Evolutionary conservation across 139 green algal species (phyloP).

Genomic region (Edaphochlamys debaryana): DNA sequence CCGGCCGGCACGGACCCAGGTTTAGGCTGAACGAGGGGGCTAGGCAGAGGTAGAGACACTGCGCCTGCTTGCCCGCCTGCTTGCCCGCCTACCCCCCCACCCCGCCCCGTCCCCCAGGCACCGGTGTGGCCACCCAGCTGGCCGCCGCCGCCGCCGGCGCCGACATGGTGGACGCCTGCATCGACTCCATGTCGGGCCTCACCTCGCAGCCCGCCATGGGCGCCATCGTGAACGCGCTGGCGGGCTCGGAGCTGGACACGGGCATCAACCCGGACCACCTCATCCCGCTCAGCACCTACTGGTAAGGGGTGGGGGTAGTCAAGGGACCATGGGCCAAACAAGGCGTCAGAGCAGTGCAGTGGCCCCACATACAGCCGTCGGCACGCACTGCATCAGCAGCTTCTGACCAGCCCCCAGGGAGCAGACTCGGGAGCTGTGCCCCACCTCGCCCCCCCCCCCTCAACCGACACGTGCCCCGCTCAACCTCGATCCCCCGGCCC

Average conservation of each 20-base stretch:
- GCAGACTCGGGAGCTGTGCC: no score
- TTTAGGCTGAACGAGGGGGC: no score
- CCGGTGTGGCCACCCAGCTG: constrained; percentile 45
- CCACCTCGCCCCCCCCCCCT: neutral
- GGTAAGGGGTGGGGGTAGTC: constrained; percentile 71
- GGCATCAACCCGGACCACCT: constrained; percentile 75
- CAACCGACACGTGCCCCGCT: neutral
- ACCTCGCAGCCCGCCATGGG: constrained; percentile 89
- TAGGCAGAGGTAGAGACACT: no score
- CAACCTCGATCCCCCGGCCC: neutral
- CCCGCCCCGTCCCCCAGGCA: neutral
- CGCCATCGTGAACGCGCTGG: constrained; percentile 81
- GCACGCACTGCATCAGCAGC: no score
- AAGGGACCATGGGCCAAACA: neutral
- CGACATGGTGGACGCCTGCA: constrained; percentile 89
- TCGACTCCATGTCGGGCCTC: constrained; percentile 85
- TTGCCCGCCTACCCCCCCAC: neutral
- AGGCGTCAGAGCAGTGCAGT: no score
- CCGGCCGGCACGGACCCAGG: no score
- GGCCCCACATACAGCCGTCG: no score
- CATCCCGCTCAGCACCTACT: constrained; percentile 80
- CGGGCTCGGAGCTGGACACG: constrained; percentile 84
- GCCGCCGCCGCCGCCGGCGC: constrained; percentile 76
- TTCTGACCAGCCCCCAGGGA: no score
- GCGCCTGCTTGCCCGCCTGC: no score